Percentiles rank a stretch among this genome's conserved stretches.
Conservation (phyloP, 2,329 filamentous ascomycete genomes). For the Aureobasidium mangrovei region DNA sequence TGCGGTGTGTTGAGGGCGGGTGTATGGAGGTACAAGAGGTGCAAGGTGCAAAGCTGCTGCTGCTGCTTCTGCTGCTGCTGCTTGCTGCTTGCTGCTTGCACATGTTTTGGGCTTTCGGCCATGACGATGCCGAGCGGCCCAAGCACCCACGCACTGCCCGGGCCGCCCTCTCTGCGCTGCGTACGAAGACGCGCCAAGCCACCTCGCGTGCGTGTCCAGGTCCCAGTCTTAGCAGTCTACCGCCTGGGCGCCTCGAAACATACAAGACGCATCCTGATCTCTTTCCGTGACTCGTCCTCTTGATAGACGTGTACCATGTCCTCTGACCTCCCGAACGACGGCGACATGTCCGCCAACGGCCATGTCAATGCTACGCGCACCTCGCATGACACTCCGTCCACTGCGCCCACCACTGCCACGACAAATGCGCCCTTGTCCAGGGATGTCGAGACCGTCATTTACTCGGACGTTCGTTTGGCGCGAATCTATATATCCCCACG, state of each 20-base stretch:
- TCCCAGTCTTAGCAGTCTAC: no score
- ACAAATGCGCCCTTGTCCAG: slow-evolving; percentile 21
- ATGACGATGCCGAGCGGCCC: no score
- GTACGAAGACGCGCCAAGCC: no score
- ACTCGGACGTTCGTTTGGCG: slow-evolving; percentile 33
- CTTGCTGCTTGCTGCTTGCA: no score
- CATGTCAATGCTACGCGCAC: background rate
- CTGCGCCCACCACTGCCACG: background rate
- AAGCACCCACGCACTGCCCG: no score
- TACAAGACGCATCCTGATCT: no score
- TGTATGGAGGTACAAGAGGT: background rate
- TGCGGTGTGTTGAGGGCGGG: background rate
- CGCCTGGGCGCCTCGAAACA: no score
- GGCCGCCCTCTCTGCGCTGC: no score
- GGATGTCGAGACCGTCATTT: slow-evolving; percentile 39
- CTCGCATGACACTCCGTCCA: background rate
- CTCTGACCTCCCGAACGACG: slow-evolving; percentile 18
- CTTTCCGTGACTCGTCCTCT: background rate
- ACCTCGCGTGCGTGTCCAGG: no score
- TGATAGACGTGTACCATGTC: slow-evolving; percentile 18
- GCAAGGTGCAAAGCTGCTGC: no score
- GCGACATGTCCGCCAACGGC: slow-evolving; percentile 14
- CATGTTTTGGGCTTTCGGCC: no score
- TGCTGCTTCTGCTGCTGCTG: no score
- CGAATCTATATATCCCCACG: background rate